Base-by-base conservation (phyloP, 2,329 filamentous ascomycete genomes). In the Ustulina deusta region DNA sequence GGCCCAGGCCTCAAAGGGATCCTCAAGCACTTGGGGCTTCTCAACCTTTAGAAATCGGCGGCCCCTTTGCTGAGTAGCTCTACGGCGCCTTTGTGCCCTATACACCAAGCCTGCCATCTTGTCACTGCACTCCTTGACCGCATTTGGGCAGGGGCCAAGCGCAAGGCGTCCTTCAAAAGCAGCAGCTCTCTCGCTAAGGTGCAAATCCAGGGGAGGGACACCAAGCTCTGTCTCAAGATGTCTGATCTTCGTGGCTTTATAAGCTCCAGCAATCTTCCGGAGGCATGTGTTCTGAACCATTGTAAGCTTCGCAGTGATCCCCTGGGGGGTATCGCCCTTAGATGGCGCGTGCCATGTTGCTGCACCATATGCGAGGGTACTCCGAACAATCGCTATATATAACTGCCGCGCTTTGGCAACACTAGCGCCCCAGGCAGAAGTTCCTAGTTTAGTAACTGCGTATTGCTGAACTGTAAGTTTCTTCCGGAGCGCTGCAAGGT, bases 381-480 rank as follows among this genome's bases (percentile, higher is more conserved):
- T 44, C 40, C 40, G 40, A 7, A 44, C 17, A 44, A 44, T 44
- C 40, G 40, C 40, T 44, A 44, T 44, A 44, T 44, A 44, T 44
- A 44, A n/a, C 40, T 44, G 40, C 2, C 40, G 40, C 7, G 40
- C 40, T 7, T 44, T 44, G 40, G 40, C 40, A 20, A 44, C 40
- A 7, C 40, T 44, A 15, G 40, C 7, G 17, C 40, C 40, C 40
- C 17, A 44, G 40, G 40, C 40, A 44, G 40, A 44, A n/a, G 40
- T 44, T 15, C 40, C 40, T 7, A 44, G 40, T n/a, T n/a, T 44
- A 20, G 40, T 44, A 20, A 44, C 40, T 7, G 40, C 40, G 7
- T 44, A 44, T n/a, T 44, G 17, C 17, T 44, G 17, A 44, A 7
- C 7, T 44, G 40, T 44, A 7, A 44, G 40, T 7, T 44, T 44